phyloP scores from a whole-genome alignment of 495 filamentous ascomycete species.

The Echria macrotheca region DNA sequence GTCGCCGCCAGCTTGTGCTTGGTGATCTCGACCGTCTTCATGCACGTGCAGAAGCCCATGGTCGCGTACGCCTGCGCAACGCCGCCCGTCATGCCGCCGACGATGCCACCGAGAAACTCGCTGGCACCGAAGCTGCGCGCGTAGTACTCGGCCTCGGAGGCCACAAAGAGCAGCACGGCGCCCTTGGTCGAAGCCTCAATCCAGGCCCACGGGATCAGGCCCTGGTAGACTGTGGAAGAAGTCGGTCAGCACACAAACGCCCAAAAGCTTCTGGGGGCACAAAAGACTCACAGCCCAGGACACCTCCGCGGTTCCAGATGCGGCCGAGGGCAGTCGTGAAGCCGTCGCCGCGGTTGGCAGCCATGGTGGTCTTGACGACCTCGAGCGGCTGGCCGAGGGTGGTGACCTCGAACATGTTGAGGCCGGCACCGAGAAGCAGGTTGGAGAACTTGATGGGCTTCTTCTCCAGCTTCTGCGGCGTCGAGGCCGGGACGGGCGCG shows the following conservation, averaged over 20 bases:
- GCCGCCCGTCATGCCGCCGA: constrained; percentile 88
- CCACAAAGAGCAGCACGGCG: constrained; percentile 97
- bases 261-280: no score
- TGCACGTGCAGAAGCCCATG: constrained; percentile 99
- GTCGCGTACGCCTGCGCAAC: constrained; percentile 97
- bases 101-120: constrained; percentile 83
- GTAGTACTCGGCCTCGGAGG: constrained; percentile 94
- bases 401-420: constrained; percentile 91
- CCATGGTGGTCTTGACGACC: constrained; percentile 99
- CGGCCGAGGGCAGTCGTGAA: constrained; percentile 74
- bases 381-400: constrained; percentile 85
- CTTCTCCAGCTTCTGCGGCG: constrained; percentile 70
- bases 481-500: constrained; percentile 48
- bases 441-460: constrained; percentile 99
- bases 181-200: constrained; percentile 99
- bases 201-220: constrained; percentile 99
- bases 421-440: constrained; percentile 86
- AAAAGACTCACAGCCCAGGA: constrained; percentile 86
- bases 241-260: no score
- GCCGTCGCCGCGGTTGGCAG: constrained; percentile 86
- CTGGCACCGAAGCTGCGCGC: constrained; percentile 73
- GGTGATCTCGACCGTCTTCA: constrained; percentile 99
- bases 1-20: constrained; percentile 86
- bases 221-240: constrained; percentile 79
- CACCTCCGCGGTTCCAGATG: constrained; percentile 91